Evolutionary conservation across 441 rosid species (phyloP).

Genomic region (Hura crepitans): DNA sequence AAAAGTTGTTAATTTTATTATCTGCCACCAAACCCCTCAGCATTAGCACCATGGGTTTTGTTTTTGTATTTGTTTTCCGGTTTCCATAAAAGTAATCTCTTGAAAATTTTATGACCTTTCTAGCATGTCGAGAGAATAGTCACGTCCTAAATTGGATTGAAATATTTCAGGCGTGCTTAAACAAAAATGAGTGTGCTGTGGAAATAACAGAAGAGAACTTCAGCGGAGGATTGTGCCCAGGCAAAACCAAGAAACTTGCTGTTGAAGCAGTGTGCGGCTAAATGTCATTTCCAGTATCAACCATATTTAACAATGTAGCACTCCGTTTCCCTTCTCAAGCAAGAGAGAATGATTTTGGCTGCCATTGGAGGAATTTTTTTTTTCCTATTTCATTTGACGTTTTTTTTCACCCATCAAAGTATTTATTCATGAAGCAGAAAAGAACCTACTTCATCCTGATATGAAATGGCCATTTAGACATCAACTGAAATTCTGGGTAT

Average conservation of each 20-base stretch:
- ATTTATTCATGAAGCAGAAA: slow-evolving; percentile 3
- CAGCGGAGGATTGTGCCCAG: slow-evolving; percentile 35
- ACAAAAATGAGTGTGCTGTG: slow-evolving; percentile 37
- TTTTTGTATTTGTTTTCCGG: background rate
- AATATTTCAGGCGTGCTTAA: slow-evolving; percentile 44
- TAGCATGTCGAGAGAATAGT: background rate
- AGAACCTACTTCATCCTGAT: background rate
- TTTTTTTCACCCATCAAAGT: background rate
- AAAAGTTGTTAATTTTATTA: background rate
- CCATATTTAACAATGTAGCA: background rate
- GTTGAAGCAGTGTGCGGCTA: slow-evolving; percentile 53
- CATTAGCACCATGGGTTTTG: background rate
- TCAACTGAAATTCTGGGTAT: background rate
- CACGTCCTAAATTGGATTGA: background rate
- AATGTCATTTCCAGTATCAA: slow-evolving; percentile 12
- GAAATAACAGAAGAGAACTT: slow-evolving; percentile 38
- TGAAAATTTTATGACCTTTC: background rate
- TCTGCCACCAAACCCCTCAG: background rate
- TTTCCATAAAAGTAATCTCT: background rate
- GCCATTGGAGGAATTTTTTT: background rate
- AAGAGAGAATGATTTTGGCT: background rate
- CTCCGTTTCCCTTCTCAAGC: background rate
- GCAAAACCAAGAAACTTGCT: slow-evolving; percentile 38
- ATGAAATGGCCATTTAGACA: background rate
- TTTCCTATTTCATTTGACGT: background rate